Conservation (phyloP, 768 basidiomycete species). For the Boletellus ananas region DNA sequence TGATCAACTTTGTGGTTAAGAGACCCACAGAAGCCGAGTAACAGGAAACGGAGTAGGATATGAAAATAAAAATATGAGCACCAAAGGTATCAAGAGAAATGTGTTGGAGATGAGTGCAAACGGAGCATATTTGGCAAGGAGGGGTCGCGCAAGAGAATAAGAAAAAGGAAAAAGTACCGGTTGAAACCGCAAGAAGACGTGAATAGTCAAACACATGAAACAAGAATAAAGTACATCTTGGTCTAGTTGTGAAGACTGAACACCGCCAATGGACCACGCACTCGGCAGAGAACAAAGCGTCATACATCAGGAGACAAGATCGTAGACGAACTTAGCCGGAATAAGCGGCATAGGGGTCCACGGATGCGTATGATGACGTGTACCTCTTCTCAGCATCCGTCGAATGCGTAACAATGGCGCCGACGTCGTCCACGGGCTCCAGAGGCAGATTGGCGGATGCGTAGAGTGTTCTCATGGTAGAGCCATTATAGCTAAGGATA, state of each 20-base stretch:
- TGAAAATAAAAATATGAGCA: conserved; percentile 8
- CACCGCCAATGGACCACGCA: background rate
- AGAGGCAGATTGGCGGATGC: conserved; percentile 15
- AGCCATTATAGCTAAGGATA: conserved; percentile 20
- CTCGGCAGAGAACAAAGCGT: background rate
- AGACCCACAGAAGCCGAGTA: background rate
- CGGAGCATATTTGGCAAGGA: conserved; percentile 1
- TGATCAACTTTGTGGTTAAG: background rate
- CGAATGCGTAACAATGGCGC: conserved; percentile 3
- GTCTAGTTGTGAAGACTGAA: conserved; percentile 1
- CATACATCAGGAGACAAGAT: background rate
- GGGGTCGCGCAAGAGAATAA: conserved; percentile 3
- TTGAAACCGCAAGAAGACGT: background rate
- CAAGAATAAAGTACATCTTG: conserved; percentile 14
- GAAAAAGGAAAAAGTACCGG: background rate
- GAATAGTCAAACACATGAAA: conserved; percentile 1
- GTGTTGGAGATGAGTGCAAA: conserved; percentile 2
- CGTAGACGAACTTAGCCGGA: conserved; percentile 6
- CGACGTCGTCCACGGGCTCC: conserved; percentile 3
- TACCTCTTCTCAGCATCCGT: conserved; percentile 20
- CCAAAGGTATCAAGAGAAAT: conserved; percentile 20
- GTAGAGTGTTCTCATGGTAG: conserved; percentile 30
- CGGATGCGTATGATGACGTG: conserved; percentile 22
- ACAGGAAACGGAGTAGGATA: conserved; percentile 12
- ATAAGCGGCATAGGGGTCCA: conserved; percentile 24